These are phyloP conservation scores for Leucaena leucocephala DNA, from an alignment of 306 rosid species.

Conservation along the genomic window DNA sequence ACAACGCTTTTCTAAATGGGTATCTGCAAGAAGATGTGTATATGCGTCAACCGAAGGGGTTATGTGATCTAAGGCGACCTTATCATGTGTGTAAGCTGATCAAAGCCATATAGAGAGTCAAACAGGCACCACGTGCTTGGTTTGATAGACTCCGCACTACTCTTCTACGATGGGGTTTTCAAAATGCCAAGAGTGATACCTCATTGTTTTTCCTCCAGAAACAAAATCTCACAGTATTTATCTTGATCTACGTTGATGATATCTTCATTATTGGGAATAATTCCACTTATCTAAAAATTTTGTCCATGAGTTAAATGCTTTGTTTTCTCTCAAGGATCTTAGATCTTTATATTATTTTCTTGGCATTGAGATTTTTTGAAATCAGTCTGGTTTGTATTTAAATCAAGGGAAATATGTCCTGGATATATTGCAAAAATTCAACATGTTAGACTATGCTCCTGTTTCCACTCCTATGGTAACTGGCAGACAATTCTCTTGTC, in stretches of 20 bases:
- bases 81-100: background rate
- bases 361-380: background rate
- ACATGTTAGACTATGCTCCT: background rate
- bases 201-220: no score
- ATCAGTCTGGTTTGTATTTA: background rate
- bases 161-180: background rate
- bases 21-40: no score
- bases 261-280: no score
- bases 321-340: background rate
- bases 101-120: background rate
- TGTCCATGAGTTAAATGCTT: background rate
- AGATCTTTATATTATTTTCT: no score
- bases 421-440: no score
- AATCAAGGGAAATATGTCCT: background rate
- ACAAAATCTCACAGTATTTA: no score
- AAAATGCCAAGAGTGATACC: no score
- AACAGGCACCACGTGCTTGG: background rate
- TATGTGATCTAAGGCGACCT: background rate
- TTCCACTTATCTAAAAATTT: no score
- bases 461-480: background rate
- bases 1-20: no score
- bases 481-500: background rate
- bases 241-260: no score
- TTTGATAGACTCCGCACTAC: background rate
- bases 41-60: no score